Percentiles rank a stretch among this genome's conserved stretches.
phyloP scores from a whole-genome alignment of 805 yeast genomes.

The Lipomyces oligophaga region DNA sequence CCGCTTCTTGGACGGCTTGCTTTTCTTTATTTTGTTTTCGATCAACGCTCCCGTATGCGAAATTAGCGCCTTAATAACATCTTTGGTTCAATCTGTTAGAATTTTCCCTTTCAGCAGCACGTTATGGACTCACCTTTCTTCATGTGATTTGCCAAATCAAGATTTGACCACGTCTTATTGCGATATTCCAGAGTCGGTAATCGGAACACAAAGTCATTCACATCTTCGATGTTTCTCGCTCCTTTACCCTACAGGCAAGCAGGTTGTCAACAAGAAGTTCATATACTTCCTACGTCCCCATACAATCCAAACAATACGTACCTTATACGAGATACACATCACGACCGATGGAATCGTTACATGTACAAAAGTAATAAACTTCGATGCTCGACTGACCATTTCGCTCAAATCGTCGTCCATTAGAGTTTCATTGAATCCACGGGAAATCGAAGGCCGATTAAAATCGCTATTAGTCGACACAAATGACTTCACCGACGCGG shows the following conservation, averaged over 20 bases:
- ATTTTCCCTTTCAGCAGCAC: not conserved
- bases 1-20: too few species aligned
- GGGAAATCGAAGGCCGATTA: not conserved
- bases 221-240: conserved; percentile 63
- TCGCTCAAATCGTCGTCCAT: conserved; percentile 40
- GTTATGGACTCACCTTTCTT: conserved; percentile 46
- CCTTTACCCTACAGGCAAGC: conserved; percentile 70
- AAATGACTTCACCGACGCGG: conserved; percentile 13
- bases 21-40: conserved; percentile 61
- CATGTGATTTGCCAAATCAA: conserved; percentile 60
- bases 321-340: conserved; percentile 67
- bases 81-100: conserved; percentile 13
- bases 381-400: conserved; percentile 74
- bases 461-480: conserved; percentile 9
- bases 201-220: conserved; percentile 63
- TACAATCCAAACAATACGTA: conserved; percentile 20
- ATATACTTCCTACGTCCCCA: not conserved
- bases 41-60: conserved; percentile 67
- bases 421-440: not conserved
- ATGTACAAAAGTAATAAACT: conserved; percentile 62
- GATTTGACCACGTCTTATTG: conserved; percentile 66
- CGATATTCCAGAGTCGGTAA: conserved; percentile 59
- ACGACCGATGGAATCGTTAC: conserved; percentile 50
- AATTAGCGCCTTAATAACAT: conserved; percentile 39
- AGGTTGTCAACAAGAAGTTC: not conserved